phyloP scores from a whole-genome alignment of 306 rosid species.

The Hippophae tibetana region DNA sequence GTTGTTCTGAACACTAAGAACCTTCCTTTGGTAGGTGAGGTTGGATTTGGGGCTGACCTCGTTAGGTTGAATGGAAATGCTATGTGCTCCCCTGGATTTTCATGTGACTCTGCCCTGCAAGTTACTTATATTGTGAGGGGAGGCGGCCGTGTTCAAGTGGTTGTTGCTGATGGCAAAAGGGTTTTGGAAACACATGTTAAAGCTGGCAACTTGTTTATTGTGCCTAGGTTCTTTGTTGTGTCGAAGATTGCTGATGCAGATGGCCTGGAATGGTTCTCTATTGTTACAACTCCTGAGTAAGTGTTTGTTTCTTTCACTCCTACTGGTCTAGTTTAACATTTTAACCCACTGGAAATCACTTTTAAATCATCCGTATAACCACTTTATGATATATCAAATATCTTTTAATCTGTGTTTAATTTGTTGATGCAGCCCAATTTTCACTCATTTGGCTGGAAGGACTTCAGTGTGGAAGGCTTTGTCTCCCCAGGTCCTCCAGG shows the following conservation, averaged over 20 bases:
- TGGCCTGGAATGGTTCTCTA: conserved; percentile 88
- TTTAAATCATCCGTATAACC: not conserved
- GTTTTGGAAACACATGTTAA: conserved; percentile 64
- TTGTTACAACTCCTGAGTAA: conserved; percentile 67
- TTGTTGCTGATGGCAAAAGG: conserved; percentile 60
- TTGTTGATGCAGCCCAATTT: conserved; percentile 48
- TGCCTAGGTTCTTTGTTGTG: conserved; percentile 76
- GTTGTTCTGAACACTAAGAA: conserved; percentile 72
- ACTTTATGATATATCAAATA: not conserved
- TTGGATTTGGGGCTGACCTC: conserved; percentile 71
- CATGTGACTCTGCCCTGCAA: conserved; percentile 71
- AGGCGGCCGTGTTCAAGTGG: conserved; percentile 64
- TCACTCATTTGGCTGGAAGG: conserved; percentile 83
- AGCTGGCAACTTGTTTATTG: conserved; percentile 71
- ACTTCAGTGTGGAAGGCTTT: conserved; percentile 72
- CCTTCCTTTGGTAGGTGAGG: conserved; percentile 74
- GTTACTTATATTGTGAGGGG: conserved; percentile 74
- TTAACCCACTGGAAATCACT: too few species aligned
- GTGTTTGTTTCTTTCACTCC: conserved; percentile 3
- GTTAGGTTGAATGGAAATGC: conserved; percentile 68
- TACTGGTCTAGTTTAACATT: too few species aligned
- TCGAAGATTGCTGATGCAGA: conserved; percentile 70
- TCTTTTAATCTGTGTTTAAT: not conserved
- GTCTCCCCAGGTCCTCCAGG: conserved; percentile 56
- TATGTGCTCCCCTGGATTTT: conserved; percentile 83